These are phyloP conservation scores for Exophiala bonariae DNA, from an alignment of 2,329 filamentous ascomycete species.

Conservation along the genomic window DNA sequence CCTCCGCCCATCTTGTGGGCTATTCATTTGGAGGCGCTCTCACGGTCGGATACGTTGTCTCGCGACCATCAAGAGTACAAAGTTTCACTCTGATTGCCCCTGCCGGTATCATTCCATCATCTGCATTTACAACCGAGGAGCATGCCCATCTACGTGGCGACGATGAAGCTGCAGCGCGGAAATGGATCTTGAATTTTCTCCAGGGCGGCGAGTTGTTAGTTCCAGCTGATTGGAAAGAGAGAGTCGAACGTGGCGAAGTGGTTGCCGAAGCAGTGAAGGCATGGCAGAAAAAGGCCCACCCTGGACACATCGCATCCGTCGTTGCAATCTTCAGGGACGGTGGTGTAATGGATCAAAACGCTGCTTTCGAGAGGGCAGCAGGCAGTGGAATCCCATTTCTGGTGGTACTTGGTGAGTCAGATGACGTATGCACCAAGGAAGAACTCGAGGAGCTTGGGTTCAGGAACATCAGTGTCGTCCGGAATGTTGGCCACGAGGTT, in stretches of 20 bases:
- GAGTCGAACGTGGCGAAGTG: constrained; percentile 42
- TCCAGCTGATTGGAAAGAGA: constrained; percentile 46
- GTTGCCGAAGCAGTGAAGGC: constrained; percentile 49
- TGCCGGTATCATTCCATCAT: constrained; percentile 41
- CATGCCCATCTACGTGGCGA: constrained; percentile 33
- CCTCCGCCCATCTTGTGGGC: constrained; percentile 46
- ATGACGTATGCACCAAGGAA: constrained; percentile 3
- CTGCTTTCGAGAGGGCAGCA: constrained; percentile 1
- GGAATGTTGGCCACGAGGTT: constrained; percentile 6
- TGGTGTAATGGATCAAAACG: constrained; percentile 29
- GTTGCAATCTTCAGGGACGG: constrained; percentile 50
- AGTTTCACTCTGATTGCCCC: constrained; percentile 49
- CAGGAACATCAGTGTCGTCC: background rate
- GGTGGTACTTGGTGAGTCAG: constrained; percentile 4
- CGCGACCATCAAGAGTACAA: constrained; percentile 31
- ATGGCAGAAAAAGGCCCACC: constrained; percentile 51
- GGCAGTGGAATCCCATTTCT: background rate
- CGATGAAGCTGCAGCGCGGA: constrained; percentile 32
- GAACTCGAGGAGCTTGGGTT: constrained; percentile 6
- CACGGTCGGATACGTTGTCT: constrained; percentile 40
- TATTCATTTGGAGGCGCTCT: constrained; percentile 52
- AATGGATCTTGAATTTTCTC: constrained; percentile 41
- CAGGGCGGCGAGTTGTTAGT: constrained; percentile 47
- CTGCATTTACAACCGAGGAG: constrained; percentile 30
- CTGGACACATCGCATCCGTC: constrained; percentile 48